These are phyloP conservation scores for Fusarium sp. DNA, from an alignment of 2,329 filamentous ascomycete genomes.

Conservation along the genomic window DNA sequence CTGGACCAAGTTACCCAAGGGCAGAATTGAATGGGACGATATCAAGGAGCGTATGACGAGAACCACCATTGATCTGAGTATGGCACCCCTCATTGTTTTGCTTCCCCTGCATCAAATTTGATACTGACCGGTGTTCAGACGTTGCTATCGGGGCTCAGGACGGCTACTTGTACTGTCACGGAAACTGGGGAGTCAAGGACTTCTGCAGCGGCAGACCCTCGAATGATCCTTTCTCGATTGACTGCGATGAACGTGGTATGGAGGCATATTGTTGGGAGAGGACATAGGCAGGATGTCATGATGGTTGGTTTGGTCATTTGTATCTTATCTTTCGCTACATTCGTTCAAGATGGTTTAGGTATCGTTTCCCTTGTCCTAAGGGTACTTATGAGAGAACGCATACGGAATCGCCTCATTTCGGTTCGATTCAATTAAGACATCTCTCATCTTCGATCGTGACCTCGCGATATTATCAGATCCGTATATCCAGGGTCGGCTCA, in stretches of 20 bases:
- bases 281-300: too few relatives aligned
- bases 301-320: background rate
- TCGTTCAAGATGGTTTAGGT: conserved; percentile 5
- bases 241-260: background rate
- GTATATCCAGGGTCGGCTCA: conserved; percentile 28
- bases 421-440: too few relatives aligned
- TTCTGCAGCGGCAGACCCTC: conserved; percentile 25
- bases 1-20: background rate
- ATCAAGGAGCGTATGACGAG: background rate
- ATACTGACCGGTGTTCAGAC: conserved; percentile 9
- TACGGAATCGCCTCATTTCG: background rate
- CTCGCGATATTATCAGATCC: conserved; percentile 7
- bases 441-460: background rate
- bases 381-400: background rate
- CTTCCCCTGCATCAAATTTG: too few relatives aligned
- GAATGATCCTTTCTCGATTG: conserved; percentile 2
- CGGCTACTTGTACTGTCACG: conserved; percentile 31
- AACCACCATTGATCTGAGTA: conserved; percentile 28
- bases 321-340: conserved; percentile 4
- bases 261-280: background rate
- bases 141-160: conserved; percentile 25
- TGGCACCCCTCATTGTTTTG: background rate
- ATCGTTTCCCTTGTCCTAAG: background rate
- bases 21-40: background rate
- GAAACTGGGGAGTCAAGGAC: conserved; percentile 12